Conservation (phyloP, 169 alveolate genomes). For the Eimeria zaria region DNA sequence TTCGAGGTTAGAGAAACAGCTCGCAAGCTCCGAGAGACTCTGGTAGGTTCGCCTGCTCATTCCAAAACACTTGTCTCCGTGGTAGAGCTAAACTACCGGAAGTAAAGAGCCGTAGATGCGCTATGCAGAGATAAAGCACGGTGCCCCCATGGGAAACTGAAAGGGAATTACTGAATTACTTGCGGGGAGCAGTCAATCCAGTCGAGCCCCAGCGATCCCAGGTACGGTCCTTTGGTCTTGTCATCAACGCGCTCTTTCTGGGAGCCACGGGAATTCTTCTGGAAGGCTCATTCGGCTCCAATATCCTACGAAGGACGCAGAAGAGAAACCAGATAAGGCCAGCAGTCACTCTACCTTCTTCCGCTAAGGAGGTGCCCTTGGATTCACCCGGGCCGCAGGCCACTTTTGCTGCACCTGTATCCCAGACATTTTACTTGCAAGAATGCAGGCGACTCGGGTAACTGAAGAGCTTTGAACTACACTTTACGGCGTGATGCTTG, state of each 20-base stretch:
- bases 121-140: background rate
- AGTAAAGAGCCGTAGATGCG: background rate
- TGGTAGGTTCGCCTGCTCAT: conserved; percentile 87
- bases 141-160: background rate
- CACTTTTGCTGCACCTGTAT: background rate
- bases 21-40: conserved; percentile 88
- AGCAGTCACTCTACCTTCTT: background rate
- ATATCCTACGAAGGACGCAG: background rate
- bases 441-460: background rate
- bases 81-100: background rate
- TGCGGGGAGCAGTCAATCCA: conserved; percentile 79
- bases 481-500: background rate
- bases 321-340: background rate
- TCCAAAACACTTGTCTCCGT: background rate
- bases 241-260: conserved; percentile 17
- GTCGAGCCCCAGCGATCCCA: conserved; percentile 80
- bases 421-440: background rate
- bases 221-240: conserved; percentile 66
- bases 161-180: background rate
- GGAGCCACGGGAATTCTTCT: conserved; percentile 14
- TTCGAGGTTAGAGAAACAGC: conserved; percentile 87
- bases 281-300: conserved; percentile 47
- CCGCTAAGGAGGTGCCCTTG: background rate
- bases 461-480: background rate
- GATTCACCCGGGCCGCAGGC: background rate